phyloP scores from a whole-genome alignment of 2,329 filamentous ascomycete species.

The Aspergillus sp. region DNA sequence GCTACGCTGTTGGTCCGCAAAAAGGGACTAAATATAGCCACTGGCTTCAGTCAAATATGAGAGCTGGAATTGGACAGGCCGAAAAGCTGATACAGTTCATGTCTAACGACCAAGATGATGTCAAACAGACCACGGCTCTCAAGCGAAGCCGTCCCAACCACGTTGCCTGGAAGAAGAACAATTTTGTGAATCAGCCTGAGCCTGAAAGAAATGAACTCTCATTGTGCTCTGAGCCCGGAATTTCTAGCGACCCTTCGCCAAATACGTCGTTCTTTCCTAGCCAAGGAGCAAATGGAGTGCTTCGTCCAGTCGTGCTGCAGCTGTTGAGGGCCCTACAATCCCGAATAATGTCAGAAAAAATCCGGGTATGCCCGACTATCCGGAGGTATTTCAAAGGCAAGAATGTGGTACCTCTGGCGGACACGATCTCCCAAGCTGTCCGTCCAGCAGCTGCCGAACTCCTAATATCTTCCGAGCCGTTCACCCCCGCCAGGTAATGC shows the following conservation, averaged over 20 bases:
- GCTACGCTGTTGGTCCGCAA: background rate
- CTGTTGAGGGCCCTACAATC: background rate
- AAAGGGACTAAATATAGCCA: background rate
- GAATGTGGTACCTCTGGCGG: background rate
- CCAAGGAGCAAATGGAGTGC: background rate
- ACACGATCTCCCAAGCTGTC: background rate
- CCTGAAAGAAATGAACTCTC: background rate
- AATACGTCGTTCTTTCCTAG: background rate
- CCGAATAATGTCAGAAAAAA: background rate
- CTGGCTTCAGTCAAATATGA: background rate
- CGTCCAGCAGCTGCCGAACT: background rate
- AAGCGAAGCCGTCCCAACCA: background rate
- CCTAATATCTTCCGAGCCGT: background rate
- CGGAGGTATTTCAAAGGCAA: background rate
- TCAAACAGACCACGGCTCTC: background rate
- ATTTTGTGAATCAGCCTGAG: background rate
- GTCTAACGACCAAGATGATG: background rate
- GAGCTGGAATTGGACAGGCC: background rate
- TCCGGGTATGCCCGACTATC: background rate
- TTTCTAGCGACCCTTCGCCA: background rate
- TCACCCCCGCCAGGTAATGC: background rate
- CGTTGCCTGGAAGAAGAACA: background rate
- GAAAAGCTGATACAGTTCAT: background rate
- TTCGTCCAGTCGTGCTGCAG: background rate
- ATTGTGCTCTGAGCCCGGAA: background rate